These are phyloP conservation scores for Ocimum tenuiflorum DNA, from an alignment of 257 asterid genomes.

Conservation along the genomic window DNA sequence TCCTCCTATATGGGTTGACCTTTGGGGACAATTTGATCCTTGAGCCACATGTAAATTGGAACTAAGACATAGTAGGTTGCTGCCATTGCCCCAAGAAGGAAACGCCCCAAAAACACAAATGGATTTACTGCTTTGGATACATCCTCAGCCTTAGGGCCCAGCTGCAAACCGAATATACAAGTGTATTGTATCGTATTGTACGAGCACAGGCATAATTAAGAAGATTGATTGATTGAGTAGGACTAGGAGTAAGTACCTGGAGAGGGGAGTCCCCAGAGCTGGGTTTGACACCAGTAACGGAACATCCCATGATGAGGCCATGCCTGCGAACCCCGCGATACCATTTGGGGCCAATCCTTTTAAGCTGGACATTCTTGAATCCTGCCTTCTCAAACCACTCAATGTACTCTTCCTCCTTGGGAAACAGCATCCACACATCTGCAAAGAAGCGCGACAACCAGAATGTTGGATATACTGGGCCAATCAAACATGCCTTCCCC, in stretches of 20 bases:
- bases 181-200: too few species aligned
- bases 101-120: slow-evolving; percentile 46
- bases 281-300: slow-evolving; percentile 78
- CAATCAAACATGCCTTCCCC: slow-evolving; percentile 88
- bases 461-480: slow-evolving; percentile 88
- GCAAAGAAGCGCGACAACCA: slow-evolving; percentile 94
- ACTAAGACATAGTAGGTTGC: slow-evolving; percentile 70
- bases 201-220: too few species aligned
- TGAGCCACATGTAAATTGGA: slow-evolving; percentile 94
- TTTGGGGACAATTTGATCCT: slow-evolving; percentile 73
- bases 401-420: slow-evolving; percentile 92
- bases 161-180: slow-evolving; percentile 35
- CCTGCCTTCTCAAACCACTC: slow-evolving; percentile 94
- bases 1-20: slow-evolving; percentile 60
- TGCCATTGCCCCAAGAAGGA: slow-evolving; percentile 71
- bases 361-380: slow-evolving; percentile 74
- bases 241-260: too few species aligned
- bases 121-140: slow-evolving; percentile 65
- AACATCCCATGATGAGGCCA: slow-evolving; percentile 98
- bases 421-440: slow-evolving; percentile 97
- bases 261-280: slow-evolving; percentile 91
- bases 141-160: slow-evolving; percentile 84
- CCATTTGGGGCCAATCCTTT: slow-evolving; percentile 97
- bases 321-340: slow-evolving; percentile 94
- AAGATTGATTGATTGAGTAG: too few species aligned